Evolutionary conservation across 2,329 filamentous ascomycete species (phyloP).

Genomic region (Cucurbitaria berberidis): DNA sequence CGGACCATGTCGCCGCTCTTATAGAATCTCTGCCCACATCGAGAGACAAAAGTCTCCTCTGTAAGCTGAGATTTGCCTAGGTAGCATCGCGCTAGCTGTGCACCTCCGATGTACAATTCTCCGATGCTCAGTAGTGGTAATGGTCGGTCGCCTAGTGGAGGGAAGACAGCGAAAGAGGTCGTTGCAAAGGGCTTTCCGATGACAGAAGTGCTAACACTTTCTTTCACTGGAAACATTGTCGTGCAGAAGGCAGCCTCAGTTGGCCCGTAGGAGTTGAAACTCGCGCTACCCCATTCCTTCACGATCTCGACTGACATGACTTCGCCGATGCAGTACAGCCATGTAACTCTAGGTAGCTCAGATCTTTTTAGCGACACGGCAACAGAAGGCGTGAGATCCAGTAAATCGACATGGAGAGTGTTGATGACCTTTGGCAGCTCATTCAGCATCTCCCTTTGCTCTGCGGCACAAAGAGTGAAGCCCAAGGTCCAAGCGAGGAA

Average conservation of each 20-base stretch:
- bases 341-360: constrained; percentile 48
- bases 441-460: constrained; percentile 48
- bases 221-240: constrained; percentile 48
- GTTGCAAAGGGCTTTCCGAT: constrained; percentile 52
- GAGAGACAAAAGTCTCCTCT: constrained; percentile 37
- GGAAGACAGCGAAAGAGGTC: constrained; percentile 49
- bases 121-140: constrained; percentile 51
- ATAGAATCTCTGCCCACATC: constrained; percentile 44
- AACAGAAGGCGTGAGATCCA: constrained; percentile 54
- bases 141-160: constrained; percentile 33
- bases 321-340: constrained; percentile 55
- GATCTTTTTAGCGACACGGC: constrained; percentile 42
- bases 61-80: constrained; percentile 45
- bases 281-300: constrained; percentile 47
- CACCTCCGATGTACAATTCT: constrained; percentile 56
- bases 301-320: constrained; percentile 50
- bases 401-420: constrained; percentile 42
- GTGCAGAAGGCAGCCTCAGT: constrained; percentile 54
- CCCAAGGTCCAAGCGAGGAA: constrained; percentile 54
- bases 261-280: constrained; percentile 55
- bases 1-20: constrained; percentile 49
- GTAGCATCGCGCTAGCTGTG: constrained; percentile 55
- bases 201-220: constrained; percentile 42
- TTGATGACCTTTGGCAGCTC: constrained; percentile 46
- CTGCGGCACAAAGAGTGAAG: constrained; percentile 51